phyloP scores from a whole-genome alignment of 2,329 filamentous ascomycete species.

The Fusarium nematophilum region DNA sequence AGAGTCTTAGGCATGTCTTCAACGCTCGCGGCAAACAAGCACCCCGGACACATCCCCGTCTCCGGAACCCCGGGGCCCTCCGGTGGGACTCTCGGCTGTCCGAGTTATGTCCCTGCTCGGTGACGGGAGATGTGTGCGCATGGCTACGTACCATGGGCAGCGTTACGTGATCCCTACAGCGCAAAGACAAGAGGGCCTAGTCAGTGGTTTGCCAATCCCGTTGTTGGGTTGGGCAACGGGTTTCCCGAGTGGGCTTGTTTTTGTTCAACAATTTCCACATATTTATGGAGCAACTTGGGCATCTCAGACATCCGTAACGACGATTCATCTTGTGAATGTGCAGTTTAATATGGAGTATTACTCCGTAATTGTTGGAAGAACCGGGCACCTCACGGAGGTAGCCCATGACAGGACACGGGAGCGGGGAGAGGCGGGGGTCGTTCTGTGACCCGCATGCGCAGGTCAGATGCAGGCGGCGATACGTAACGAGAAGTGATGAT shows the following conservation, averaged over 20 bases:
- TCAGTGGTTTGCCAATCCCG: too few species aligned
- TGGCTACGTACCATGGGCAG: neutral
- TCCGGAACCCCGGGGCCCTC: conserved; percentile 1
- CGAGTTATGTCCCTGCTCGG: neutral
- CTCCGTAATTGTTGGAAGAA: too few species aligned
- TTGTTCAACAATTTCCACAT: neutral
- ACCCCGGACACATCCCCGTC: neutral
- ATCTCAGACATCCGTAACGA: too few species aligned
- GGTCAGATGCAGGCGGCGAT: conserved; percentile 22
- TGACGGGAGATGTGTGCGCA: neutral
- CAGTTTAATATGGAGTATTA: conserved; percentile 23
- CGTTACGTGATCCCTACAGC: too few species aligned
- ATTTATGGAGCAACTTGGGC: conserved; percentile 11
- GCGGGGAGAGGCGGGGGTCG: neutral
- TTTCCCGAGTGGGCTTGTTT: neutral
- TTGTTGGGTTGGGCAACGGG: too few species aligned
- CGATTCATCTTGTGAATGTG: conserved; percentile 7
- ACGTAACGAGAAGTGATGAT: conserved; percentile 4
- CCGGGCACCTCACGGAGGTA: too few species aligned
- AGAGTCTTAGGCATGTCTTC: too few species aligned
- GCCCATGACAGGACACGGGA: too few species aligned
- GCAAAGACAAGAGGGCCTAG: too few species aligned
- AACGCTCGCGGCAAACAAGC: too few species aligned
- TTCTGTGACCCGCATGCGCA: conserved; percentile 5
- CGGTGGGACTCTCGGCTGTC: neutral